phyloP scores from a whole-genome alignment of 2,329 filamentous ascomycete genomes.

The Aureobasidium sp. region DNA sequence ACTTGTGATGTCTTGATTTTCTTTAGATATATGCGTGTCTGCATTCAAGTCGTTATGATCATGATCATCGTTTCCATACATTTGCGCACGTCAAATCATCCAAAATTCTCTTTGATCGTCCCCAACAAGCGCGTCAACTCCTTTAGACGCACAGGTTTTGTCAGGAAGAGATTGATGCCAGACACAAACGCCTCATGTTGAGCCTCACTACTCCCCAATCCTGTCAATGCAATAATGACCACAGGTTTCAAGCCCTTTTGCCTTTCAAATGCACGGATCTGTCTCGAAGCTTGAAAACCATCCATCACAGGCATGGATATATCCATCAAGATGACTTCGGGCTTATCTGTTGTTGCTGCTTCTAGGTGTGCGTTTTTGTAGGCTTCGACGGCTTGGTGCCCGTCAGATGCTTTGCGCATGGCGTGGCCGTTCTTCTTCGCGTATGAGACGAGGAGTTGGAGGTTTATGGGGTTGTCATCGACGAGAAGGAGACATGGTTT shows the following conservation, averaged over 20 bases:
- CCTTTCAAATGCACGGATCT: slow-evolving; percentile 27
- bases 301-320: slow-evolving; percentile 16
- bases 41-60: too few relatives aligned
- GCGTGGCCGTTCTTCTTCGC: slow-evolving; percentile 28
- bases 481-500: slow-evolving; percentile 24
- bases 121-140: slow-evolving; percentile 20
- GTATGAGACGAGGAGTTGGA: slow-evolving; percentile 28
- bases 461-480: slow-evolving; percentile 25
- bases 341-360: background rate
- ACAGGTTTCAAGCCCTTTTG: slow-evolving; percentile 20
- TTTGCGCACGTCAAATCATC: background rate
- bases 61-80: too few relatives aligned
- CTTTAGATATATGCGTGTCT: too few relatives aligned
- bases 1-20: too few relatives aligned
- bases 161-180: slow-evolving; percentile 28
- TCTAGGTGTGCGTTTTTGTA: slow-evolving; percentile 22
- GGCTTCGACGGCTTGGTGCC: slow-evolving; percentile 37
- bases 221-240: slow-evolving; percentile 22
- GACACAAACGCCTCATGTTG: slow-evolving; percentile 24
- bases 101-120: background rate
- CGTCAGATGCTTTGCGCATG: slow-evolving; percentile 36
- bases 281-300: slow-evolving; percentile 22
- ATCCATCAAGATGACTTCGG: slow-evolving; percentile 37
- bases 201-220: slow-evolving; percentile 18
- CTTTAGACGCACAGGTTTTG: slow-evolving; percentile 27